A percentile compares a stretch with the other conserved stretches of the same genome.
Conservation (phyloP, 2,329 filamentous ascomycete genomes). For the Amphichorda felina region DNA sequence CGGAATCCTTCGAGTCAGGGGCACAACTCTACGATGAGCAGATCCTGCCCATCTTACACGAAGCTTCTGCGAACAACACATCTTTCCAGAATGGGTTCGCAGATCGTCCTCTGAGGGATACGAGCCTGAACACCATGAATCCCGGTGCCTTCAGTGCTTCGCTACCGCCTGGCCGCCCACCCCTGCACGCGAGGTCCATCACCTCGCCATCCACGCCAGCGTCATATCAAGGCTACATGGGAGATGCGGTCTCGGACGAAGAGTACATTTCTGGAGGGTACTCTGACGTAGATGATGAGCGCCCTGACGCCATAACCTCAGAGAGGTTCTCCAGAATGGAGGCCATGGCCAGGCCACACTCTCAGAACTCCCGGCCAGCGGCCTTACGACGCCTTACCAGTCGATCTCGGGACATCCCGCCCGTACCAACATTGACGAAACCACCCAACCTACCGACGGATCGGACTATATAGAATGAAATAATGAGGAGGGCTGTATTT, state of each 20-base stretch:
- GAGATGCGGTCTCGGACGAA: conserved; percentile 61
- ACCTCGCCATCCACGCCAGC: conserved; percentile 62
- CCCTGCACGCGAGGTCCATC: conserved; percentile 68
- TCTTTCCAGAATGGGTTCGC: conserved; percentile 85
- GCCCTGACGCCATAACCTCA: conserved; percentile 24
- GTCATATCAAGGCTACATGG: conserved; percentile 40
- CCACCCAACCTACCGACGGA: conserved; percentile 6
- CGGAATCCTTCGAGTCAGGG: conserved; percentile 57
- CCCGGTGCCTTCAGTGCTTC: conserved; percentile 43
- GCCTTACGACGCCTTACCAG: conserved; percentile 16
- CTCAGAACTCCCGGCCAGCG: conserved; percentile 44
- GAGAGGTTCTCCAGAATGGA: conserved; percentile 44
- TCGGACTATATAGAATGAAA: not conserved
- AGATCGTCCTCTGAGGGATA: conserved; percentile 54
- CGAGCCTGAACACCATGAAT: conserved; percentile 49
- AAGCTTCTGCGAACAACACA: conserved; percentile 60
- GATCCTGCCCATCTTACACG: conserved; percentile 78
- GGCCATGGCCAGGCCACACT: conserved; percentile 47
- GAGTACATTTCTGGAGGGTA: conserved; percentile 63
- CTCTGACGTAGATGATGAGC: conserved; percentile 63
- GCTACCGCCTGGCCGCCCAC: conserved; percentile 39
- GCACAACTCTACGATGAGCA: conserved; percentile 88
- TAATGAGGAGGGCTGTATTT: not conserved
- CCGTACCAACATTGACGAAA: conserved; percentile 16
- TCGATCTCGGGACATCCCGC: conserved; percentile 21